These are phyloP conservation scores for Rhodotorula sp. DNA, from an alignment of 1,284 basidiomycete genomes.

Conservation along the genomic window DNA sequence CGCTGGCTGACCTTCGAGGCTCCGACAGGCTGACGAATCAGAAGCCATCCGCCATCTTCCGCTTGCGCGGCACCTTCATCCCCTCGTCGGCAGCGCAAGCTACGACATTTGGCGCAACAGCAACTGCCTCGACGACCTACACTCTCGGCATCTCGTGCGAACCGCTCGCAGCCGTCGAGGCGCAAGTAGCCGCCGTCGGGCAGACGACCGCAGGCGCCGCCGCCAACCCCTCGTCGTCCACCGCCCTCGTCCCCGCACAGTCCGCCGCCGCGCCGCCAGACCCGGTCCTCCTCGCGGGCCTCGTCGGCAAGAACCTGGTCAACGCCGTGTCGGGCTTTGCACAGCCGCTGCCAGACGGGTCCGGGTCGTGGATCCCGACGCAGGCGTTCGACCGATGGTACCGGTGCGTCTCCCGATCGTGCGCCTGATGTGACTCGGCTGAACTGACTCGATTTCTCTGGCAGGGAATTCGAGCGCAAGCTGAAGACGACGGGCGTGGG, in stretches of 20 bases:
- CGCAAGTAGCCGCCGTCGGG: conserved; percentile 21
- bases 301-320: conserved; percentile 35
- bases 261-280: not conserved
- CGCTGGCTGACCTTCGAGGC: not conserved
- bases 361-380: conserved; percentile 23
- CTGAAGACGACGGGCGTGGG: conserved; percentile 28
- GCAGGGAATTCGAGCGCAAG: conserved; percentile 38
- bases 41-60: conserved; percentile 89
- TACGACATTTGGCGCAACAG: not conserved
- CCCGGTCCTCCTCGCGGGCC: conserved; percentile 18
- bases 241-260: conserved; percentile 16
- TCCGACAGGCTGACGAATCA: conserved; percentile 75
- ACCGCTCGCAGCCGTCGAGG: conserved; percentile 32
- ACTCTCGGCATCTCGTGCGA: conserved; percentile 39
- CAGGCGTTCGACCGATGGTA: conserved; percentile 32
- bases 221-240: conserved; percentile 1
- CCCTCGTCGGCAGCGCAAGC: conserved; percentile 22
- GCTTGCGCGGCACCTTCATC: conserved; percentile 66
- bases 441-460: no score
- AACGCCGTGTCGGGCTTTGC: conserved; percentile 31
- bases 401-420: not conserved
- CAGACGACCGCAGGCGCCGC: not conserved
- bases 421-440: no score
- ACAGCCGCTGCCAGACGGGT: conserved; percentile 24
- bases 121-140: not conserved